Conservation (phyloP, 192 early-diverging fungal genomes). For the Coemansia sp. region DNA sequence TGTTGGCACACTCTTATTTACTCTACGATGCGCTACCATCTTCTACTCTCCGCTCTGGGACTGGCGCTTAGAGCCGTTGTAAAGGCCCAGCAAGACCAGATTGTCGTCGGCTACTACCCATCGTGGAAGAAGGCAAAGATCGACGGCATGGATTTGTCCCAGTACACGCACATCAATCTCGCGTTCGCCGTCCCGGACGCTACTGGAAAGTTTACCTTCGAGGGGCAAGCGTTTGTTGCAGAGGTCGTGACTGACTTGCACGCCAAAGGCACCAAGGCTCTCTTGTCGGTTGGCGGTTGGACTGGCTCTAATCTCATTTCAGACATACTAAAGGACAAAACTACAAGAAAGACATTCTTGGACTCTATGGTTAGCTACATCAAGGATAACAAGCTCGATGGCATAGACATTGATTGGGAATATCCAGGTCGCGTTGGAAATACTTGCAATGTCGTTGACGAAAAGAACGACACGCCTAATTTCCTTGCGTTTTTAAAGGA, state of each 20-base stretch:
- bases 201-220: too few relatives aligned
- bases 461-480: constrained; percentile 58
- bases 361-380: constrained; percentile 36
- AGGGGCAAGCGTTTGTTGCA: too few relatives aligned
- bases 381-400: constrained; percentile 50
- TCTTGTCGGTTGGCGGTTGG: constrained; percentile 71
- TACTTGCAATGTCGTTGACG: constrained; percentile 54
- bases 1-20: too few relatives aligned
- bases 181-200: too few relatives aligned
- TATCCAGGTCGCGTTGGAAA: constrained; percentile 59
- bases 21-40: too few relatives aligned
- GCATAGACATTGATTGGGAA: constrained; percentile 64
- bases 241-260: constrained; percentile 9
- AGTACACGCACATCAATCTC: too few relatives aligned
- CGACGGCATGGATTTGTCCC: too few relatives aligned
- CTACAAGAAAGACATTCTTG: constrained; percentile 27
- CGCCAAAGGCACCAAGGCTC: constrained; percentile 33
- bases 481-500: constrained; percentile 58
- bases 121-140: too few relatives aligned
- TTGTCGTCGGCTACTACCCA: too few relatives aligned
- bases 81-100: too few relatives aligned
- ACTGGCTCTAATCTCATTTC: constrained; percentile 62
- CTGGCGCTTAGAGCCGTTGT: too few relatives aligned
- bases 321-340: constrained; percentile 40
- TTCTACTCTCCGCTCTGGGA: too few relatives aligned